Evolutionary conservation across 148 eudicot genomes (phyloP).

Genomic region (Camellia lanceoleosa): DNA sequence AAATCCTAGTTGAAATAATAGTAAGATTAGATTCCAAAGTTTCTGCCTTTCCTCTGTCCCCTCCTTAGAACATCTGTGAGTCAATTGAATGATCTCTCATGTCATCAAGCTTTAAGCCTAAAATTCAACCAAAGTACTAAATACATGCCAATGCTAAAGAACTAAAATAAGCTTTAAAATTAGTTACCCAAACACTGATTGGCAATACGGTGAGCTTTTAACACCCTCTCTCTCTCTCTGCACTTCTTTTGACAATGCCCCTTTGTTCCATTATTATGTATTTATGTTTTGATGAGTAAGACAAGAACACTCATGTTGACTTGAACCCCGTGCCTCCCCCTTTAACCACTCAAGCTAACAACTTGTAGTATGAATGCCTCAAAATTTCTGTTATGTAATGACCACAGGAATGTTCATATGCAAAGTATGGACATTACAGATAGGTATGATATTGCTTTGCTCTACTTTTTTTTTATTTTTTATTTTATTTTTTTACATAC

Average conservation of each 20-base stretch:
- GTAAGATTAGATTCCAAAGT: too few relatives aligned
- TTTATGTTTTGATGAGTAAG: not conserved
- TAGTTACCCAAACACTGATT: too few relatives aligned
- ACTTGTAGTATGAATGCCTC: too few relatives aligned
- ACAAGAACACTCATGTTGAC: not conserved
- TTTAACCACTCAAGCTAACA: not conserved
- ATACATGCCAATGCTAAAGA: too few relatives aligned
- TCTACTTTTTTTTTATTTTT: not conserved
- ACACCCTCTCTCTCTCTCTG: too few relatives aligned
- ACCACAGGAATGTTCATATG: not conserved
- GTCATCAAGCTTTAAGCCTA: too few relatives aligned
- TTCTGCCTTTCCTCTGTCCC: too few relatives aligned
- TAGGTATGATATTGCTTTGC: not conserved
- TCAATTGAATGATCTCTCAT: too few relatives aligned
- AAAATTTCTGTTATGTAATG: not conserved
- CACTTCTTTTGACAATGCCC: not conserved
- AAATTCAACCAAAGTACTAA: too few relatives aligned
- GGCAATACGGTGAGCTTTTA: too few relatives aligned
- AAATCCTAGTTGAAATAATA: too few relatives aligned
- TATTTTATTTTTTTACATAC: not conserved
- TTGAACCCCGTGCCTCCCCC: not conserved
- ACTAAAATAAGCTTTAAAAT: not conserved
- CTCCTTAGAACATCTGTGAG: too few relatives aligned
- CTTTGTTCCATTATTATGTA: not conserved
- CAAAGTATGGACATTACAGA: not conserved